Evolutionary conservation across 2,329 filamentous ascomycete genomes (phyloP).

Genomic region (Colletotrichum liaoningense): DNA sequence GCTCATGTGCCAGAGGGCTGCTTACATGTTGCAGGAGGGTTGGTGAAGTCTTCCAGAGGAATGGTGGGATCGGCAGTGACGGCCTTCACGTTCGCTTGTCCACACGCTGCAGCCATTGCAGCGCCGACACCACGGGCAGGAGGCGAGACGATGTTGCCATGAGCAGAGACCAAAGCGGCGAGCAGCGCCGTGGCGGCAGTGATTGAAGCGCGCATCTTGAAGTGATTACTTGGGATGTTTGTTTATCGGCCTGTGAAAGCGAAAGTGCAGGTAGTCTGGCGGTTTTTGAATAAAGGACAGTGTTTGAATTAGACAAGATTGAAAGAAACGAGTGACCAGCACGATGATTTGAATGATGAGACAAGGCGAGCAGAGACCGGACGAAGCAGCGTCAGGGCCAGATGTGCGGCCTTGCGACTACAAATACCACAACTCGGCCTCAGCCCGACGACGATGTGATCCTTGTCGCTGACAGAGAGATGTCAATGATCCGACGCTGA

Average conservation of each 20-base stretch:
- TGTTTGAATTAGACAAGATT: background rate
- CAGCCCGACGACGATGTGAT: background rate
- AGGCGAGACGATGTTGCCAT: slow-evolving; percentile 57
- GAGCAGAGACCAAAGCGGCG: slow-evolving; percentile 48
- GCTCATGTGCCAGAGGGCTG: background rate
- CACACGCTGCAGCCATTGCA: slow-evolving; percentile 57
- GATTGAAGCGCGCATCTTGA: slow-evolving; percentile 33
- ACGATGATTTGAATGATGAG: slow-evolving; percentile 10
- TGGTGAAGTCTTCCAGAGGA: slow-evolving; percentile 46
- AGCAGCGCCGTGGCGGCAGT: slow-evolving; percentile 32
- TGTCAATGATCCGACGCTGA: slow-evolving; percentile 10
- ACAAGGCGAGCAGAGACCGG: slow-evolving; percentile 10
- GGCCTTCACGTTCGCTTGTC: slow-evolving; percentile 50
- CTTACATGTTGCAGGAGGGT: slow-evolving; percentile 42
- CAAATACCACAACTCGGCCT: slow-evolving; percentile 19
- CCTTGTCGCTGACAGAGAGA: background rate
- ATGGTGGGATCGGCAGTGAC: slow-evolving; percentile 49
- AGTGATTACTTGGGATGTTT: background rate
- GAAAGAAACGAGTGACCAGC: slow-evolving; percentile 36
- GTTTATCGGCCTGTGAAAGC: background rate
- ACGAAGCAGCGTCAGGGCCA: background rate
- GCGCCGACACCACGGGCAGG: slow-evolving; percentile 53
- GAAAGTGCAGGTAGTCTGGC: background rate
- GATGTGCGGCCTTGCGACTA: slow-evolving; percentile 15
- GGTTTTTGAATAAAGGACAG: background rate